phyloP scores from a whole-genome alignment of 805 yeast species.

The Lachancea fermentati region DNA sequence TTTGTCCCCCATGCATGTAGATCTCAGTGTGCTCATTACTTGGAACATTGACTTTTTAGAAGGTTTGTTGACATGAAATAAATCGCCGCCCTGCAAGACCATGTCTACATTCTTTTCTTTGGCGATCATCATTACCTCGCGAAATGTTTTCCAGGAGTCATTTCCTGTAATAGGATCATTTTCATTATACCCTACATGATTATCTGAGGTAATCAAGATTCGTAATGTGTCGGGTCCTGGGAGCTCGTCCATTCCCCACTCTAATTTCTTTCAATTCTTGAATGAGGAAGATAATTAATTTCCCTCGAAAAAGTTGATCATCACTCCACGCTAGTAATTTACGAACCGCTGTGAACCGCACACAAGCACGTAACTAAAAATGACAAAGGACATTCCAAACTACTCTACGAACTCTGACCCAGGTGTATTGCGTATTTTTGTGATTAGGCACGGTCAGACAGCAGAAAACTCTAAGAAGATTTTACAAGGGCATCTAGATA shows the following conservation, averaged over 20 bases:
- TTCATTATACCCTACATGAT: slow-evolving; percentile 92
- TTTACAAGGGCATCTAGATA: slow-evolving; percentile 73
- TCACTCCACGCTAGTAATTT: too few relatives aligned
- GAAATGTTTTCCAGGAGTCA: slow-evolving; percentile 83
- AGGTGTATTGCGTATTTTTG: slow-evolving; percentile 43
- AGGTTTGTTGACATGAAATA: slow-evolving; percentile 88
- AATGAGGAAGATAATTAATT: too few relatives aligned
- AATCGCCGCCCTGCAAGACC: slow-evolving; percentile 88
- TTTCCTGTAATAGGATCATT: slow-evolving; percentile 84
- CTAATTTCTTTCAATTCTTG: too few relatives aligned
- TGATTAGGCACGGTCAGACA: slow-evolving; percentile 84
- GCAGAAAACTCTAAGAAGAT: slow-evolving; percentile 62
- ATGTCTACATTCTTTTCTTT: slow-evolving; percentile 70
- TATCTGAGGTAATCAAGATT: slow-evolving; percentile 84
- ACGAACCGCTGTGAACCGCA: too few relatives aligned
- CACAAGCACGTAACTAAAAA: too few relatives aligned
- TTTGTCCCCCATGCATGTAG: slow-evolving; percentile 73
- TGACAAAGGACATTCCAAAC: slow-evolving; percentile 19
- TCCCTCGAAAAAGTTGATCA: too few relatives aligned
- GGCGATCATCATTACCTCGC: slow-evolving; percentile 75
- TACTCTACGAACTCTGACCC: slow-evolving; percentile 33
- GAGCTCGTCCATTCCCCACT: slow-evolving; percentile 16
- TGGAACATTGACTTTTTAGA: slow-evolving; percentile 79
- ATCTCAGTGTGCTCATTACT: slow-evolving; percentile 65
- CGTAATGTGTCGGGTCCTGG: slow-evolving; percentile 55